A percentile compares a stretch with the other conserved stretches of the same genome.
These are phyloP conservation scores for Colletotrichum caudatum DNA, from an alignment of 2,329 filamentous ascomycete species.

Conservation along the genomic window DNA sequence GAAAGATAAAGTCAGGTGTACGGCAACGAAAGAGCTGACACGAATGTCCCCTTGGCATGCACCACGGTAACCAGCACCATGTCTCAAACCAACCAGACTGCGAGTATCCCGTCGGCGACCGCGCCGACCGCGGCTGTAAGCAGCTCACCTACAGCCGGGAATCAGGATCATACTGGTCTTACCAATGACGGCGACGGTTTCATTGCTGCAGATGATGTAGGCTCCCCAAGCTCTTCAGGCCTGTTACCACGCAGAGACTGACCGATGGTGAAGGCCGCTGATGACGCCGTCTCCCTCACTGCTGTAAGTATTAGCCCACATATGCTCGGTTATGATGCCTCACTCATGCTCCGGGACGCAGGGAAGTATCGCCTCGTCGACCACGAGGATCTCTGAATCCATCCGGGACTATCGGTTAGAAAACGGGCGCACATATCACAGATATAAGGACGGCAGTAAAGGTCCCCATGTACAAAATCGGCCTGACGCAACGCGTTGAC, in stretches of 20 bases:
- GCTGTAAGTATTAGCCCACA: not conserved
- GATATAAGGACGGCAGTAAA: slow-evolving; percentile 15
- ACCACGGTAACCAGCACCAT: not conserved
- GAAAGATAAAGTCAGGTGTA: not conserved
- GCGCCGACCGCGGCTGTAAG: not conserved
- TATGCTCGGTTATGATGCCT: not conserved
- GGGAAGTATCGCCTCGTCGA: not conserved
- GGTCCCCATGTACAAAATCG: not conserved
- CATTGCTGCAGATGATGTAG: not conserved
- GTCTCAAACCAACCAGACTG: not conserved
- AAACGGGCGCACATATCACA: slow-evolving; percentile 2
- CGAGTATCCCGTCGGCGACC: not conserved
- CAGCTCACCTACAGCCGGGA: not conserved
- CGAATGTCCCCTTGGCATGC: not conserved
- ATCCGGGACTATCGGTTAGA: not conserved
- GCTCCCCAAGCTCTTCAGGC: not conserved
- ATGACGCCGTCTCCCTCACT: not conserved
- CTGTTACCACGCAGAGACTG: not conserved
- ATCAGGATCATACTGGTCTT: not conserved
- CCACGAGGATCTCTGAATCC: not conserved
- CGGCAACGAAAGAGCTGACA: not conserved
- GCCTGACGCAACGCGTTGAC: not conserved
- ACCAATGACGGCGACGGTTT: not conserved
- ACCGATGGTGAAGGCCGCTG: not conserved
- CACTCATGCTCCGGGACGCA: not conserved